Percentiles rank a stretch among this genome's conserved stretches.
Evolutionary conservation across 306 rosid species (phyloP).

Genomic region (Prunus padus): DNA sequence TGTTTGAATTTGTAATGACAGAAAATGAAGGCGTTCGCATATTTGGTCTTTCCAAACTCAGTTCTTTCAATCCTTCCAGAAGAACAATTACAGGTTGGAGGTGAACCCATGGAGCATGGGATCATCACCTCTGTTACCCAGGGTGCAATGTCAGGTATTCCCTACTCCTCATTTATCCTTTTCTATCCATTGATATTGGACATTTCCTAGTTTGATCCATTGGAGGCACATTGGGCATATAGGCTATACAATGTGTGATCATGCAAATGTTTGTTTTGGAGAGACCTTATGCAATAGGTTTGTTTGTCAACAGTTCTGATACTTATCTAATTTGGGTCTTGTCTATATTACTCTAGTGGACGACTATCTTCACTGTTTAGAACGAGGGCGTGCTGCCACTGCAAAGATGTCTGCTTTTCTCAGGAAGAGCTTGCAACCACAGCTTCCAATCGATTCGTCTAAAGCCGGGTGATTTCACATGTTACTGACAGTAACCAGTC

Average conservation of each 20-base stretch:
- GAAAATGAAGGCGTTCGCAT: slow-evolving; percentile 75
- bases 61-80: slow-evolving; percentile 48
- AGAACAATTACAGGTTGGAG: slow-evolving; percentile 36
- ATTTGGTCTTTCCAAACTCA: slow-evolving; percentile 86
- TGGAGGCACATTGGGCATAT: not conserved
- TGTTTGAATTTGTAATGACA: slow-evolving; percentile 36
- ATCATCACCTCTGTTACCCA: slow-evolving; percentile 86
- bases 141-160: slow-evolving; percentile 85
- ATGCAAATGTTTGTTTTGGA: not conserved
- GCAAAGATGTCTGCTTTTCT: slow-evolving; percentile 70
- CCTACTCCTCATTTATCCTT: not conserved
- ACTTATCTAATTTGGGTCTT: slow-evolving; percentile 29
- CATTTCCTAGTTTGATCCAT: not conserved
- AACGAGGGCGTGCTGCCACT: slow-evolving; percentile 78
- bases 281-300: not conserved
- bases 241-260: not conserved
- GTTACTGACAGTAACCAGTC: not conserved
- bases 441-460: slow-evolving; percentile 41
- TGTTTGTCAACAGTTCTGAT: not conserved
- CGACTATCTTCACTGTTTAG: slow-evolving; percentile 81
- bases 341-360: slow-evolving; percentile 52
- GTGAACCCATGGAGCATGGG: slow-evolving; percentile 76
- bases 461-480: slow-evolving; percentile 37
- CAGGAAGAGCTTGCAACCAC: slow-evolving; percentile 60
- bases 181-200: not conserved